These are phyloP conservation scores for Olyra latifolia DNA, from an alignment of 176 grass and related monocot genomes.

Conservation along the genomic window DNA sequence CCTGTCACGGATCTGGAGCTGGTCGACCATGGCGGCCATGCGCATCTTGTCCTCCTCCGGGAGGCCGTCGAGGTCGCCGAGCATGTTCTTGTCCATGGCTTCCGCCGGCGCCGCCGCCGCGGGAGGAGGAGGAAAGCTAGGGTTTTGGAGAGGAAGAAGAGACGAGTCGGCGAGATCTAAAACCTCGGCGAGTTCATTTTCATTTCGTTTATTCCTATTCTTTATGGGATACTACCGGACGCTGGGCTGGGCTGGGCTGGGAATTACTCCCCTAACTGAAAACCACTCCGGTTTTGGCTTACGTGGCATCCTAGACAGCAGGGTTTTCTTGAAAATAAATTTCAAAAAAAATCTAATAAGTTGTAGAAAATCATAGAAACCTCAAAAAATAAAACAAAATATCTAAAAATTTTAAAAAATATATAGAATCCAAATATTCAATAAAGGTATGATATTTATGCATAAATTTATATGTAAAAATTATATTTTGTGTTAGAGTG, in stretches of 20 bases:
- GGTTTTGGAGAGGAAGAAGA: constrained; percentile 14
- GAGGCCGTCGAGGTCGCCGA: constrained; percentile 71
- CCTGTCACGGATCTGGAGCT: constrained; percentile 97
- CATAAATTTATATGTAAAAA: no score
- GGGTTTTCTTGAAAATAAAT: no score
- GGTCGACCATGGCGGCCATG: constrained; percentile 88
- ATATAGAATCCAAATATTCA: no score
- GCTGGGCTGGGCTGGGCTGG: not conserved
- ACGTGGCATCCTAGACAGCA: no score
- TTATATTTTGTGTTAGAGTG: no score
- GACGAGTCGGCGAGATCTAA: constrained; percentile 15
- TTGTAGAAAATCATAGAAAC: no score
- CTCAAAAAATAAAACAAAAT: no score
- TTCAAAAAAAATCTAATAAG: no score
- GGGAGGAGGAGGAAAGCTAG: not conserved
- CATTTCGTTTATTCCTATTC: not conserved
- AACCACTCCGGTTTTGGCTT: no score
- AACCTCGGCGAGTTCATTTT: constrained; percentile 3
- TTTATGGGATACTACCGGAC: not conserved
- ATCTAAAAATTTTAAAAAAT: no score
- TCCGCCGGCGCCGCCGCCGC: constrained; percentile 10
- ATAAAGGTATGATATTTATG: no score
- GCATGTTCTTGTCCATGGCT: constrained; percentile 91
- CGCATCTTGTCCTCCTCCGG: constrained; percentile 91
- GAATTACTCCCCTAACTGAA: no score